Evolutionary conservation across 805 yeast species (phyloP).

Genomic region (Middelhovenomyces tepae): DNA sequence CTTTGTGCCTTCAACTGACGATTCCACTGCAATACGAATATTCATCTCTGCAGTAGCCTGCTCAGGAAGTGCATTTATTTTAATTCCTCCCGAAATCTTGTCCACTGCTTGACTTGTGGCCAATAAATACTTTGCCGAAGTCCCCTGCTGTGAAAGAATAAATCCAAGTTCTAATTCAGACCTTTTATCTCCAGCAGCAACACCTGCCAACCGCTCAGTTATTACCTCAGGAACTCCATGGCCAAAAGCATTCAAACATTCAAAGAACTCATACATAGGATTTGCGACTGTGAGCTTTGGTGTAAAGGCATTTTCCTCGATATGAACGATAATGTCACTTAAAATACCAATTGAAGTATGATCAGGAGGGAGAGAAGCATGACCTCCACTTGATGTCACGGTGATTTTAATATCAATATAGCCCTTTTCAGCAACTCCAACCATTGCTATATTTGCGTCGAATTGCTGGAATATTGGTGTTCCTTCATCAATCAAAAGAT

Average conservation of each 20-base stretch:
- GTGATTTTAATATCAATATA: conserved; percentile 38
- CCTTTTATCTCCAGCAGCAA: background rate
- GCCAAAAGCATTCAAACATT: conserved; percentile 42
- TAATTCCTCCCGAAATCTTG: conserved; percentile 59
- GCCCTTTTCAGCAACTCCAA: conserved; percentile 52
- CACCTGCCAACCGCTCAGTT: conserved; percentile 13
- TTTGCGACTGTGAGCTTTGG: conserved; percentile 39
- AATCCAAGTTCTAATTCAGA: too few relatives aligned
- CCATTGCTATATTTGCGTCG: conserved; percentile 32
- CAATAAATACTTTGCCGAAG: conserved; percentile 31
- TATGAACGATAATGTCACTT: conserved; percentile 41
- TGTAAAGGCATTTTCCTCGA: conserved; percentile 47
- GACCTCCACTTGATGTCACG: conserved; percentile 58
- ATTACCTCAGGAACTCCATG: conserved; percentile 32
- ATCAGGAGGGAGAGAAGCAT: conserved; percentile 64
- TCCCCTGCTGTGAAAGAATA: background rate
- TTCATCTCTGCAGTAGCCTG: conserved; percentile 42
- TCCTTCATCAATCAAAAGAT: conserved; percentile 70
- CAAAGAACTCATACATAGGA: conserved; percentile 47
- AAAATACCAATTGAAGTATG: conserved; percentile 67
- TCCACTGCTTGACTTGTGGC: conserved; percentile 57
- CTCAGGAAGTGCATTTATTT: conserved; percentile 69
- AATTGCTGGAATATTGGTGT: conserved; percentile 6
- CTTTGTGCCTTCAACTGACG: conserved; percentile 36
- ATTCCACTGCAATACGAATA: conserved; percentile 53